phyloP scores from a whole-genome alignment of 345 rosid species.

The Noccaea caerulescens region DNA sequence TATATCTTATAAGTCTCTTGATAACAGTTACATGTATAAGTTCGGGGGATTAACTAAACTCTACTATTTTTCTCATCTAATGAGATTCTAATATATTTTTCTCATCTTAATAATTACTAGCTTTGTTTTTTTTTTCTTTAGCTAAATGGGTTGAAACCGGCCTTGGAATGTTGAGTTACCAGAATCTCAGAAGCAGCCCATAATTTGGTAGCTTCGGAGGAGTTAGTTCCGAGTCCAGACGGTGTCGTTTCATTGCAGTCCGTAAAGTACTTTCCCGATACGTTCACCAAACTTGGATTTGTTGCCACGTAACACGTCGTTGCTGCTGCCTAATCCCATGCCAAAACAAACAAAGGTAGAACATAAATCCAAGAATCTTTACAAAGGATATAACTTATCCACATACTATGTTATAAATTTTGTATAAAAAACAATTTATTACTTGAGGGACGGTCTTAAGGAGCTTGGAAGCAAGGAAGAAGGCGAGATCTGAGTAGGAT shows the following conservation, averaged over 20 bases:
- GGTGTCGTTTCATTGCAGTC: constrained; percentile 87
- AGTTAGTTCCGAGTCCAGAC: constrained; percentile 73
- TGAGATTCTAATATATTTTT: constrained; percentile 1
- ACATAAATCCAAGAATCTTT: constrained; percentile 21
- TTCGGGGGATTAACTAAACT: constrained; percentile 17
- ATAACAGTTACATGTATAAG: constrained; percentile 15
- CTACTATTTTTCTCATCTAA: constrained; percentile 9
- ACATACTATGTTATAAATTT: constrained; percentile 22
- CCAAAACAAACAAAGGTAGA: constrained; percentile 28
- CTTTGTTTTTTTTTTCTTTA: background rate
- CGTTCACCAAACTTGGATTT: constrained; percentile 58
- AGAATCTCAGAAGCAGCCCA: constrained; percentile 85
- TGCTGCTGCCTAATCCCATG: constrained; percentile 73
- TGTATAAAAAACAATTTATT: constrained; percentile 10
- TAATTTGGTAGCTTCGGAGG: constrained; percentile 67
- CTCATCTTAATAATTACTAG: background rate
- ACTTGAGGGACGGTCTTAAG: constrained; percentile 94
- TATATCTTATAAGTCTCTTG: constrained; percentile 7
- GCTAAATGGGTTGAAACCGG: constrained; percentile 50
- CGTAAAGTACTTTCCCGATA: constrained; percentile 77
- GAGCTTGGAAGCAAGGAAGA: constrained; percentile 83
- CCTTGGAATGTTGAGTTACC: constrained; percentile 66
- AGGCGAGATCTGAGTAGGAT: constrained; percentile 64
- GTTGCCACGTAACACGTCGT: constrained; percentile 92
- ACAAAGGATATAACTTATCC: constrained; percentile 13